These are phyloP conservation scores for Fusarium tanahbumbuense DNA, from an alignment of 2,329 filamentous ascomycete genomes.

Conservation along the genomic window DNA sequence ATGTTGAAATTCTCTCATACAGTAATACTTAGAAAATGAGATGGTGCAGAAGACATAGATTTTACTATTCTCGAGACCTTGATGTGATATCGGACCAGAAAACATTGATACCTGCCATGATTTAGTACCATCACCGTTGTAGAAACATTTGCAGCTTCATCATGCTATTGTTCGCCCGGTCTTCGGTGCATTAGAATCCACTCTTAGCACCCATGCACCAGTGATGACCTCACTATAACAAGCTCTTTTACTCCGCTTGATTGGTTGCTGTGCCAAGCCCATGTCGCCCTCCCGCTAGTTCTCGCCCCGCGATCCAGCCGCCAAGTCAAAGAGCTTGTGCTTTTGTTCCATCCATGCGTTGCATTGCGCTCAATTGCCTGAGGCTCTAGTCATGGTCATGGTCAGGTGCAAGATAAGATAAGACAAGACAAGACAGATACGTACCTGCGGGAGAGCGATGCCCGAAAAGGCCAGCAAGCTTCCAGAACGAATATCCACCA, in stretches of 20 bases:
- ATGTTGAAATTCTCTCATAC: slow-evolving; percentile 46
- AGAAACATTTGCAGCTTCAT: slow-evolving; percentile 3
- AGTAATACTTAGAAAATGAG: slow-evolving; percentile 22
- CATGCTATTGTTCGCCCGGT: not conserved
- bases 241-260: slow-evolving; percentile 18
- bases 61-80: no score
- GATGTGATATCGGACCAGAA: no score
- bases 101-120: not conserved
- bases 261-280: slow-evolving; percentile 34
- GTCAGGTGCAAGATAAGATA: slow-evolving; percentile 17
- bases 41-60: not conserved
- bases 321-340: slow-evolving; percentile 24
- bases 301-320: slow-evolving; percentile 24
- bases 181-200: slow-evolving; percentile 3
- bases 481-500: slow-evolving; percentile 39
- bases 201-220: slow-evolving; percentile 28
- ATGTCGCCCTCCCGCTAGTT: slow-evolving; percentile 9
- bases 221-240: slow-evolving; percentile 44
- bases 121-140: not conserved
- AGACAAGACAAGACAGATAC: slow-evolving; percentile 11
- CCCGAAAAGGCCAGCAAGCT: slow-evolving; percentile 47
- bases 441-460: slow-evolving; percentile 38
- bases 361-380: not conserved
- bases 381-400: not conserved
- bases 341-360: not conserved